Conservation (phyloP, 495 filamentous ascomycete species). For the Penicillium herquei region DNA sequence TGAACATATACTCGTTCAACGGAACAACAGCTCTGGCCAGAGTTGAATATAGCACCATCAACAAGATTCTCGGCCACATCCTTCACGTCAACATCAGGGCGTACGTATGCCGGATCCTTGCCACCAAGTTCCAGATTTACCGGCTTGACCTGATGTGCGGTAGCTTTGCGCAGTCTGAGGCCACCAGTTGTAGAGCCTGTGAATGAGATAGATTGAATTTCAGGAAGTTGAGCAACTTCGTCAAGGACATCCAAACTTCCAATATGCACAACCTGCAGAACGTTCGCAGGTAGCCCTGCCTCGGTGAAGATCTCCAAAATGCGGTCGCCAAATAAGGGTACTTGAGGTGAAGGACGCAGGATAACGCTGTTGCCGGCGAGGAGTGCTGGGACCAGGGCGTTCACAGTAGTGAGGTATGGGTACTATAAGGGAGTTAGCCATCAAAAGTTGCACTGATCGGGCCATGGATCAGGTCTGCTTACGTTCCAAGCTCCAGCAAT, state of each 20-base stretch:
- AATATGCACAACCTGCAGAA: slow-evolving; percentile 86
- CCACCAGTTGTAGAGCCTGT: slow-evolving; percentile 90
- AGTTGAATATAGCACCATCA: slow-evolving; percentile 94
- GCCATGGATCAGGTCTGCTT: slow-evolving; percentile 28
- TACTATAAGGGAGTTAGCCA: slow-evolving; percentile 55
- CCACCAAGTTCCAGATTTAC: slow-evolving; percentile 90
- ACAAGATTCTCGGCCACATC: slow-evolving; percentile 93
- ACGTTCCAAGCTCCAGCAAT: slow-evolving; percentile 95
- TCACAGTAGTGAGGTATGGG: slow-evolving; percentile 89
- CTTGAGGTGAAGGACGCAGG: slow-evolving; percentile 90
- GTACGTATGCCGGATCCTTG: slow-evolving; percentile 89
- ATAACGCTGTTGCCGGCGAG: slow-evolving; percentile 87
- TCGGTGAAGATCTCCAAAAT: slow-evolving; percentile 72
- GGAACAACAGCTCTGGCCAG: slow-evolving; percentile 93
- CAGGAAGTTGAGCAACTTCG: slow-evolving; percentile 68
- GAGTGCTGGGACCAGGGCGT: slow-evolving; percentile 83
- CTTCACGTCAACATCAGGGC: slow-evolving; percentile 78
- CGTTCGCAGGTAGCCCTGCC: slow-evolving; percentile 75
- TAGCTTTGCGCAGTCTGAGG: slow-evolving; percentile 76
- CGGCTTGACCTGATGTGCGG: slow-evolving; percentile 72
- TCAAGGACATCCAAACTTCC: slow-evolving; percentile 73
- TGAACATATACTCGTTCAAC: slow-evolving; percentile 92
- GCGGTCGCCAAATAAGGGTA: slow-evolving; percentile 82
- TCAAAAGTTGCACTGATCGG: slow-evolving; percentile 1
- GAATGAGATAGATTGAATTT: slow-evolving; percentile 79